A percentile compares a stretch with the other conserved stretches of the same genome.
phyloP scores from a whole-genome alignment of 805 yeast species.

The Candida succiphila region DNA sequence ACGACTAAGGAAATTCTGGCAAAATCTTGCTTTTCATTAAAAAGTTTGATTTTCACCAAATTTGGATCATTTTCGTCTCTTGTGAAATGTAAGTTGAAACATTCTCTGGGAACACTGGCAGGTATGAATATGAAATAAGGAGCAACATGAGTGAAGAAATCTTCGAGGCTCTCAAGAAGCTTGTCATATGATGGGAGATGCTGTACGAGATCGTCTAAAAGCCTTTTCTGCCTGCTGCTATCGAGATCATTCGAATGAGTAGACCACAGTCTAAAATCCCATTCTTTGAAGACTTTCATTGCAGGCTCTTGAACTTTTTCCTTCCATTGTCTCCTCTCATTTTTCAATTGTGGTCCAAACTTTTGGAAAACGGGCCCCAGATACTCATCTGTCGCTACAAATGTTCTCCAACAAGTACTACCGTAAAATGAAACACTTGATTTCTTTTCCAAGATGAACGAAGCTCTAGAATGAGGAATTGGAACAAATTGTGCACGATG shows the following conservation, averaged over 20 bases:
- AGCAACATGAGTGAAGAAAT: conserved; percentile 1
- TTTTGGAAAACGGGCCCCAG: conserved; percentile 2
- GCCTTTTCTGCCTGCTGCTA: neutral
- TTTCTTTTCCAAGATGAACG: conserved; percentile 2
- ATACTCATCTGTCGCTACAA: conserved; percentile 4
- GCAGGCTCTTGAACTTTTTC: conserved; percentile 2
- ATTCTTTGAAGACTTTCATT: neutral
- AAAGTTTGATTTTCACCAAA: conserved; percentile 5
- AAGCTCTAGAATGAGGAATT: too few species aligned
- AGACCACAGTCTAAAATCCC: too few species aligned
- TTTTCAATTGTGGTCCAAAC: conserved; percentile 2
- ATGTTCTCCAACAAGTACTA: conserved; percentile 10
- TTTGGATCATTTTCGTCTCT: conserved; percentile 2
- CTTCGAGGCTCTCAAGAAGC: conserved; percentile 1
- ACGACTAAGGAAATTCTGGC: conserved; percentile 13
- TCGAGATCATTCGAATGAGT: neutral
- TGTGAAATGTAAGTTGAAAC: conserved; percentile 6
- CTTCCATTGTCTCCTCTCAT: conserved; percentile 9
- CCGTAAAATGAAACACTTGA: conserved; percentile 5
- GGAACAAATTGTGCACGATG: too few species aligned
- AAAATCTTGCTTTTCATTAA: conserved; percentile 9
- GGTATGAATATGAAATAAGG: conserved; percentile 10
- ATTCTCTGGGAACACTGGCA: conserved; percentile 2
- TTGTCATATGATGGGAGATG: conserved; percentile 9
- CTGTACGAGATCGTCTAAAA: conserved; percentile 2